Conservation (phyloP, 176 grass and related monocot species). For the Cymbopogon citratus region DNA sequence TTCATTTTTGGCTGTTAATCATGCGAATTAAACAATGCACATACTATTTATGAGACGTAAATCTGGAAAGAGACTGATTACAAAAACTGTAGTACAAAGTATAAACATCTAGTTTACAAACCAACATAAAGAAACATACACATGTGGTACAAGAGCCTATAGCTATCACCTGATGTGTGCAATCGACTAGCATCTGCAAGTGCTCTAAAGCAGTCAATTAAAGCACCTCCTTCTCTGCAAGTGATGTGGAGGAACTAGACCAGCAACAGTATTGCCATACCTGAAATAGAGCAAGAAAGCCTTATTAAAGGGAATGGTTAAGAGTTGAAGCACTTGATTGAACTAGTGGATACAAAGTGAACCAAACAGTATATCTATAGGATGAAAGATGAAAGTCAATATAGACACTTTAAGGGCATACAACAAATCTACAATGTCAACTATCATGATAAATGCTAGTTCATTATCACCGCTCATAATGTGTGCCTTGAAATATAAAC, state of each 20-base stretch:
- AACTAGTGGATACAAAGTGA: background rate
- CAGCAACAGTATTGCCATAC: background rate
- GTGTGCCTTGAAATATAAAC: background rate
- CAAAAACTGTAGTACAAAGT: conserved; percentile 1
- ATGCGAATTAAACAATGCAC: conserved; percentile 3
- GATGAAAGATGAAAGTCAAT: background rate
- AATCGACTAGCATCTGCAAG: conserved; percentile 32
- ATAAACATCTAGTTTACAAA: conserved; percentile 15
- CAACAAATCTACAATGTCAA: background rate
- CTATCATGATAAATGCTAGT: background rate
- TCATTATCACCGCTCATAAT: background rate
- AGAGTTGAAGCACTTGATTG: background rate
- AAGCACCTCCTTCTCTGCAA: background rate
- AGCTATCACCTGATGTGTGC: conserved; percentile 30
- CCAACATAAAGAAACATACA: conserved; percentile 29
- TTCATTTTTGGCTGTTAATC: background rate
- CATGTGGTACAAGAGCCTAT: conserved; percentile 13
- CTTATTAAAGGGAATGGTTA: background rate
- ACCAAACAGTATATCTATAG: background rate
- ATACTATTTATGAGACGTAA: conserved; percentile 8
- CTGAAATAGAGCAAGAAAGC: conserved; percentile 12
- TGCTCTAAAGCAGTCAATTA: conserved; percentile 6
- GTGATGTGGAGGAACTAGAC: background rate
- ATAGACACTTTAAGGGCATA: background rate
- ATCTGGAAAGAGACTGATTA: background rate